A percentile compares a stretch with the other conserved stretches of the same genome.
Conservation (phyloP, 306 rosid genomes). For the Quercus parvula region DNA sequence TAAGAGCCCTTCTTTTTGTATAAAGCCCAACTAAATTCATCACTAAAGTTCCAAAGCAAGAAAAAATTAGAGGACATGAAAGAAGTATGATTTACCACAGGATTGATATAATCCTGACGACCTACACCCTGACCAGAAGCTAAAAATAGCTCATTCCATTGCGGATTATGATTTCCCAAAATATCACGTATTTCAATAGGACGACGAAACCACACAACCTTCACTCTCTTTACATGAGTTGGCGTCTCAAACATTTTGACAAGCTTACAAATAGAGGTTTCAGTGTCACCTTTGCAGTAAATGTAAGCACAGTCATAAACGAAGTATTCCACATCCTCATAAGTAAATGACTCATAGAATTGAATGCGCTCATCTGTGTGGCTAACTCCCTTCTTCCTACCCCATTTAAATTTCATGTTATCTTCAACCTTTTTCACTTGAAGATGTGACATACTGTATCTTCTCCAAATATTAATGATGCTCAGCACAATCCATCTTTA, state of each 20-base stretch:
- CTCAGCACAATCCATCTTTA: background rate
- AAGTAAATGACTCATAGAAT: slow-evolving; percentile 54
- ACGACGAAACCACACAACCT: slow-evolving; percentile 52
- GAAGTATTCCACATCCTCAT: slow-evolving; percentile 38
- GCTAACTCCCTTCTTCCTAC: slow-evolving; percentile 28
- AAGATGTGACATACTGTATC: slow-evolving; percentile 12
- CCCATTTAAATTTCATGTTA: slow-evolving; percentile 51
- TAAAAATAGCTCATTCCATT: slow-evolving; percentile 65
- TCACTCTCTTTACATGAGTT: slow-evolving; percentile 27
- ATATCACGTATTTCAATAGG: slow-evolving; percentile 43
- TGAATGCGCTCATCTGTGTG: background rate
- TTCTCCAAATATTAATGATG: background rate
- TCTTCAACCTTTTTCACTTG: slow-evolving; percentile 19
- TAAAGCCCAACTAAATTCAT: no score
- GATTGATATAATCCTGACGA: background rate
- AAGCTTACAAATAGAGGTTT: slow-evolving; percentile 54
- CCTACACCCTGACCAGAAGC: slow-evolving; percentile 57
- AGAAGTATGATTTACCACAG: slow-evolving; percentile 35
- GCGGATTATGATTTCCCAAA: slow-evolving; percentile 27
- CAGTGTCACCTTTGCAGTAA: slow-evolving; percentile 16
- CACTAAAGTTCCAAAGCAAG: no score
- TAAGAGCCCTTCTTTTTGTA: no score
- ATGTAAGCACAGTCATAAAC: slow-evolving; percentile 49
- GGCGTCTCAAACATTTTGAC: slow-evolving; percentile 45
- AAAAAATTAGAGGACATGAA: background rate